A percentile compares a stretch with the other conserved stretches of the same genome.
Conservation (phyloP, 345 rosid genomes). For the Moricandia moricandioides region DNA sequence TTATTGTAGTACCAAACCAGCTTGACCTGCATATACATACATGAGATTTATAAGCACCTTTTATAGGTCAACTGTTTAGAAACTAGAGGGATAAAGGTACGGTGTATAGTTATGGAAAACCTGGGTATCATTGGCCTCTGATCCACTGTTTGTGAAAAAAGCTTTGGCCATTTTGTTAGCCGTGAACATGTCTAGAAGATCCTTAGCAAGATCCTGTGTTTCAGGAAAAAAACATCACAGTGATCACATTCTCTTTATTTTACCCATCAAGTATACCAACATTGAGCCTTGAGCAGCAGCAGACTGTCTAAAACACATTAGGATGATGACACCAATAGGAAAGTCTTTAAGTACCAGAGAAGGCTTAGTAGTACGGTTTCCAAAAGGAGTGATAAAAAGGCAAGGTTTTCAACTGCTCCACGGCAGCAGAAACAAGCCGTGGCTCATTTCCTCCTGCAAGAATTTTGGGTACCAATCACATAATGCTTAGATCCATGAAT, state of each 20-base stretch:
- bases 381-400: conserved; percentile 98
- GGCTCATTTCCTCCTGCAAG: conserved; percentile 87
- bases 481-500: background rate
- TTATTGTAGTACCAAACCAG: conserved; percentile 86
- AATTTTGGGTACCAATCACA: conserved; percentile 2
- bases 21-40: conserved; percentile 59
- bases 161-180: conserved; percentile 84
- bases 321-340: background rate
- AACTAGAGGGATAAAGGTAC: background rate
- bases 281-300: background rate
- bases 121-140: conserved; percentile 98
- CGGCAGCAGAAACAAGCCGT: conserved; percentile 84
- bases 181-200: conserved; percentile 74
- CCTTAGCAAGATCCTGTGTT: conserved; percentile 87
- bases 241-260: conserved; percentile 6
- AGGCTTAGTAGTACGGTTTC: conserved; percentile 92
- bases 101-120: conserved; percentile 34
- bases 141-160: conserved; percentile 92
- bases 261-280: background rate
- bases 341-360: conserved; percentile 60
- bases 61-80: background rate
- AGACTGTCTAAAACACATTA: background rate
- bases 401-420: conserved; percentile 64
- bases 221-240: background rate
- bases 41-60: background rate